Evolutionary conservation across 345 rosid species (phyloP), one percentile per base, ranked within the genome.

Genomic region (Melastoma malabathricum): DNA sequence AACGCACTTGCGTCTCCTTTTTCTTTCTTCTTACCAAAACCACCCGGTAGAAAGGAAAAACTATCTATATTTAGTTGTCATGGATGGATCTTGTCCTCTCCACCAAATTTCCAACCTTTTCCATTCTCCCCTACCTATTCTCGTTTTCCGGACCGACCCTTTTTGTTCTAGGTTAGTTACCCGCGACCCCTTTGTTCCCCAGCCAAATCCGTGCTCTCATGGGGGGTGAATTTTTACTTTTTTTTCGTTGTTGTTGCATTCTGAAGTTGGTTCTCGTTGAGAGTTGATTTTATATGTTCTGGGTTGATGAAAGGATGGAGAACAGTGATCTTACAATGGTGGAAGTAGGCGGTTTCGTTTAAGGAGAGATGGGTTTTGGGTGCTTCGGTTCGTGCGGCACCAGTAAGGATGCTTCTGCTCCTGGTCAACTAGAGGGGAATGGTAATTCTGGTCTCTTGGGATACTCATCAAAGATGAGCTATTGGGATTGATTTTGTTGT

Each of bases 251-350:
- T 34, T 10, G 20, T 51, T 51, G 22, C 6, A 34, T 41, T 51
- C 41, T 34, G 34, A 44, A 17, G 55, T 4, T 18, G 13, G 41
- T 15, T 10, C 29, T 51, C 19, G 18, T 43, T 51, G 55, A 12
- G 13, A 16, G 18, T 51, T 17, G 44, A 16, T 12, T n/a, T 19
- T 14, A 27, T 15, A 5, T 51, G 13, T 34, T 34, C 12, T 51
- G 15, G 55, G 55, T 34, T 43, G 55, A 19, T 17, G 25, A 18
- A 51, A 22, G 41, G 44, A 19, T 16, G 20, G 12, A 51, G 44
- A 43, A 15, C 53, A 86, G 79, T 38, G 81, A 76, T 46, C 67
- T 54, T 44, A 86, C 77, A 59, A 67, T 75, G 0, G 96, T 80
- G 57, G 71, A 47, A 44, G 65, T 44, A 46, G 47, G 27, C 31